phyloP scores from a whole-genome alignment of 1,139 yeast genomes.

The Protomyces gravidus region DNA sequence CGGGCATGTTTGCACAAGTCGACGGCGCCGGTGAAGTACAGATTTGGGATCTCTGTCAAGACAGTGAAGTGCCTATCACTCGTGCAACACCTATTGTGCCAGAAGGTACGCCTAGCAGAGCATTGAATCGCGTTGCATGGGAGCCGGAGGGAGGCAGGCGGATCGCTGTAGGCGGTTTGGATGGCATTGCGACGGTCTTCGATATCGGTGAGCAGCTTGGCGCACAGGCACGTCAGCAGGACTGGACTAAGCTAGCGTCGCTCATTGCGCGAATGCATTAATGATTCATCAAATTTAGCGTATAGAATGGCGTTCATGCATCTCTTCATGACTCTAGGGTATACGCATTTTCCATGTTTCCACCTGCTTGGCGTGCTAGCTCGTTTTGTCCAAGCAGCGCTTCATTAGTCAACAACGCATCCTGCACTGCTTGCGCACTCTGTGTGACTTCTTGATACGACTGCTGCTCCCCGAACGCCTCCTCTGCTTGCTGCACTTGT shows the following conservation, averaged over 20 bases:
- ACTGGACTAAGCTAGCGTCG: background rate
- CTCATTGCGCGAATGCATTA: background rate
- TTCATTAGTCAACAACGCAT: no score
- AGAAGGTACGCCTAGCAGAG: slow-evolving; percentile 2
- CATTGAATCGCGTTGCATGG: slow-evolving; percentile 39
- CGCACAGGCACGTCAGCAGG: slow-evolving; percentile 13
- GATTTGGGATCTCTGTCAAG: slow-evolving; percentile 52
- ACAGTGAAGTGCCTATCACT: slow-evolving; percentile 39
- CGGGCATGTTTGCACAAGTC: slow-evolving; percentile 50
- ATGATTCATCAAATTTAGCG: no score
- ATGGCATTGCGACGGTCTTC: slow-evolving; percentile 40
- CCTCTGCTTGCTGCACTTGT: no score
- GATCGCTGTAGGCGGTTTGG: slow-evolving; percentile 43
- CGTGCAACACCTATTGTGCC: slow-evolving; percentile 3
- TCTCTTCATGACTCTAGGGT: no score
- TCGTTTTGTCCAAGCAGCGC: no score
- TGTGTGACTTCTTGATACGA: no score
- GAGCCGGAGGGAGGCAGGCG: slow-evolving; percentile 36
- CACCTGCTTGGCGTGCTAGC: no score
- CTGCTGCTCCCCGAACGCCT: no score
- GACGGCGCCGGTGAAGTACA: slow-evolving; percentile 51
- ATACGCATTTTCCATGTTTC: no score
- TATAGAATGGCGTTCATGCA: no score
- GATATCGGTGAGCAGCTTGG: slow-evolving; percentile 37
- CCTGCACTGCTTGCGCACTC: no score